Base-by-base conservation (phyloP, 169 alveolate species). In the Neospora caninum region DNA sequence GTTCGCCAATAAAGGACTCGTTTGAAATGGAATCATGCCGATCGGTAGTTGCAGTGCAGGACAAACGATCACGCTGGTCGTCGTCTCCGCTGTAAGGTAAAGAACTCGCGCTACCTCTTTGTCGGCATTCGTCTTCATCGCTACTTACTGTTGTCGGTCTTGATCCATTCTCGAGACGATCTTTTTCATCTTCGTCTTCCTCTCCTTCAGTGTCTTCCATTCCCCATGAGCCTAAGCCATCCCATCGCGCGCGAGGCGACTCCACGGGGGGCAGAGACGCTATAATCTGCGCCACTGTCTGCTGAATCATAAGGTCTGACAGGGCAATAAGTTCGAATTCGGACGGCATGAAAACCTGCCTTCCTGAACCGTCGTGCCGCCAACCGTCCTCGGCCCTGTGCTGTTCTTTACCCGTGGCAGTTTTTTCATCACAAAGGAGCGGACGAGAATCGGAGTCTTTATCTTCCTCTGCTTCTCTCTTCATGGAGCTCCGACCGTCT, bases 231-330 rank as follows among this genome's bases (percentile, higher is more conserved):
- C n/a, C 73, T 16, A 22, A 27, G 45, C 31, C 7, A 16, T 78
- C 86, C 27, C 45, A 20, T 43, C 45, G 9, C 9, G n/a, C 86
- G 27, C 22, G 42, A n/a, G 86, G 86, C 39, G 86, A 78, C 86
- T 78, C 43, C 39, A n/a, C 49, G 10, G 86, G 31, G 34, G 89
- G 89, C 34, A 82, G 41, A 6, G 89, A 13, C 29, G 89, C 89
- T 2, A 82, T 31, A 41, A 82, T 82, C 64, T 82, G 89, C 67
- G 89, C 89, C n/a, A 82, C 89, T 16, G 89, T 82, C 41, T 82
- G 89, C 67, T 82, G 89, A 7, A 82, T 67, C 53, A 82, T 38
- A 6, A 82, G 41, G 67, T 82, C 89, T 2, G 89, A 82, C 1
- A 82, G 69, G 31, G 89, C 64, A 20, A 82, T 49, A 4, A 82